phyloP scores from a whole-genome alignment of 768 basidiomycete genomes.

The Russula brevipes region DNA sequence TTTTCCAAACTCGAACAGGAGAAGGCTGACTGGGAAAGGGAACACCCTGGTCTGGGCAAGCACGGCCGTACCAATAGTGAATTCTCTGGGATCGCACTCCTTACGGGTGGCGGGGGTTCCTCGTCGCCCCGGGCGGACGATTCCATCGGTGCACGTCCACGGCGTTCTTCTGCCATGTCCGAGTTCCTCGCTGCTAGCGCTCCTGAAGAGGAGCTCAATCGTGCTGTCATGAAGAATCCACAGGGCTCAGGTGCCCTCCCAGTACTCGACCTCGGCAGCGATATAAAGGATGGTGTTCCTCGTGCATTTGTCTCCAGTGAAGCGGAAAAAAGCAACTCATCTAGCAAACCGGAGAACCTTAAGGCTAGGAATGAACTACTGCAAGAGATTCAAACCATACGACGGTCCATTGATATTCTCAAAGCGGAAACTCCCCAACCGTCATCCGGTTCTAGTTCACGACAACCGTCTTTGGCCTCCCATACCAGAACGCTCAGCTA shows the following conservation, averaged over 20 bases:
- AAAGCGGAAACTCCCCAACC: conserved; percentile 64
- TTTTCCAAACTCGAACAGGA: conserved; percentile 63
- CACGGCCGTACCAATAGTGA: conserved; percentile 62
- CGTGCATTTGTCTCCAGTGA: conserved; percentile 51
- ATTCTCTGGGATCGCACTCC: conserved; percentile 56
- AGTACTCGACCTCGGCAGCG: conserved; percentile 66
- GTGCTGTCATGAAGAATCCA: conserved; percentile 39
- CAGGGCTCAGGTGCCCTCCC: conserved; percentile 60
- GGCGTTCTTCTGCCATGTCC: conserved; percentile 63
- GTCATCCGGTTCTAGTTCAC: conserved; percentile 50
- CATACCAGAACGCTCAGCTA: conserved; percentile 49
- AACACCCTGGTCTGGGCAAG: conserved; percentile 61
- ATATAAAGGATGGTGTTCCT: conserved; percentile 72
- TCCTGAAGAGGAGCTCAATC: conserved; percentile 56
- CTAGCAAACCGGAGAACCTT: conserved; percentile 44
- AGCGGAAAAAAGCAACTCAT: conserved; percentile 31
- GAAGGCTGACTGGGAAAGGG: conserved; percentile 80
- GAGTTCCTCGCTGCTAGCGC: conserved; percentile 64
- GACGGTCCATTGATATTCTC: conserved; percentile 70
- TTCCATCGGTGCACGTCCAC: conserved; percentile 51
- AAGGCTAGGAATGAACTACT: conserved; percentile 67
- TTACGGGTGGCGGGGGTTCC: conserved; percentile 46
- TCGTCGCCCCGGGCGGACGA: conserved; percentile 44
- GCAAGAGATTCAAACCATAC: conserved; percentile 73
- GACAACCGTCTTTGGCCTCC: conserved; percentile 37